phyloP scores from a whole-genome alignment of 1,284 basidiomycete species.

The Leccinum pachyderme region DNA sequence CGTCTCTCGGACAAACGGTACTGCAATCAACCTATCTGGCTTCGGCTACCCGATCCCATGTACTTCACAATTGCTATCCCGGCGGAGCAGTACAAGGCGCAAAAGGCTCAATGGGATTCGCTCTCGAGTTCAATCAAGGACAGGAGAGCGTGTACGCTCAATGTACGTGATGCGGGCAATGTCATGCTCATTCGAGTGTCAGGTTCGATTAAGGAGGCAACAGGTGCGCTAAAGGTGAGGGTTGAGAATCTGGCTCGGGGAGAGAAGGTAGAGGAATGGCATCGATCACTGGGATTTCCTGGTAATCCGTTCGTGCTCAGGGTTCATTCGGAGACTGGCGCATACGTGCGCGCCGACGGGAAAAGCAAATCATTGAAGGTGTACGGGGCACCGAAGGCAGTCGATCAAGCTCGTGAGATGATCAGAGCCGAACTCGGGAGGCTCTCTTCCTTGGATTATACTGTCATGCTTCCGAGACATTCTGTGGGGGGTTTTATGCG shows the following conservation, averaged over 20 bases:
- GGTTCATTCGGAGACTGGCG: constrained; percentile 37
- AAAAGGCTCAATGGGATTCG: no score
- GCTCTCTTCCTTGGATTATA: constrained; percentile 41
- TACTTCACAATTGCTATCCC: no score
- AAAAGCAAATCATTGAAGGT: constrained; percentile 40
- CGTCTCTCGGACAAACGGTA: no score
- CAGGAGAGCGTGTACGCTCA: constrained; percentile 27
- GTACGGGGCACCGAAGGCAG: constrained; percentile 39
- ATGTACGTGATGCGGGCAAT: constrained; percentile 18
- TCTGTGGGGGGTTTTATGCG: constrained; percentile 49
- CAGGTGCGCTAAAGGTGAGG: constrained; percentile 56
- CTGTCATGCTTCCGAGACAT: constrained; percentile 33
- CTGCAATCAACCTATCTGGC: no score
- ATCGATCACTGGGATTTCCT: constrained; percentile 37
- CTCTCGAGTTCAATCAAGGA: no score
- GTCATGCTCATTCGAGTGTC: constrained; percentile 28
- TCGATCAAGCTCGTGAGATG: constrained; percentile 40
- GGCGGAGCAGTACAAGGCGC: no score
- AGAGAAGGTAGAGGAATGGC: constrained; percentile 48
- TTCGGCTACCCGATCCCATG: no score
- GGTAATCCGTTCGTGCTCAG: constrained; percentile 36
- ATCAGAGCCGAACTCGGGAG: constrained; percentile 43
- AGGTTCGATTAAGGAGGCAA: constrained; percentile 43
- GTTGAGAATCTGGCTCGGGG: constrained; percentile 54
- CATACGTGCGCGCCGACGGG: constrained; percentile 43